These are phyloP conservation scores for Euphorbia pulcherrima DNA, from an alignment of 345 rosid genomes.

Conservation along the genomic window DNA sequence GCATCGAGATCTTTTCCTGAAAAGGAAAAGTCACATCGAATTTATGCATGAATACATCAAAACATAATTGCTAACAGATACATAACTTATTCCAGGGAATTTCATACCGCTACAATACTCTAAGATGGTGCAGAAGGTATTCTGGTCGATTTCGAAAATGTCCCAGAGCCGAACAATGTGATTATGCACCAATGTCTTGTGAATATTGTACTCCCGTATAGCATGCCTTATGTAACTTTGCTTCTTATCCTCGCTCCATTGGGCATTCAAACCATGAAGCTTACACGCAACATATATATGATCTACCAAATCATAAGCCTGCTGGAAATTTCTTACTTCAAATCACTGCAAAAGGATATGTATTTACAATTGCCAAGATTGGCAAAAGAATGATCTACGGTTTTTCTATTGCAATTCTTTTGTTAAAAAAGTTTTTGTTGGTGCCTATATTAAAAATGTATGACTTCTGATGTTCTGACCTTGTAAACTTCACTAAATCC, in stretches of 20 bases:
- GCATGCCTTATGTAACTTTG: slow-evolving; percentile 97
- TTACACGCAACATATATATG: slow-evolving; percentile 97
- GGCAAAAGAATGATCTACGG: slow-evolving; percentile 35
- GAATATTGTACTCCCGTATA: slow-evolving; percentile 89
- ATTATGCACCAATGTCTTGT: slow-evolving; percentile 93
- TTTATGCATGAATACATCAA: background rate
- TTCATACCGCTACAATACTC: slow-evolving; percentile 89
- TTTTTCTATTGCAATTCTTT: slow-evolving; percentile 15
- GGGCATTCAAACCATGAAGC: slow-evolving; percentile 96
- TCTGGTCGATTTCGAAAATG: slow-evolving; percentile 90
- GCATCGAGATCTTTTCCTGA: slow-evolving; percentile 99
- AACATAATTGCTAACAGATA: slow-evolving; percentile 9
- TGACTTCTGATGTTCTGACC: slow-evolving; percentile 54
- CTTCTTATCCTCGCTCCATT: slow-evolving; percentile 99
- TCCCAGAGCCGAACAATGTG: slow-evolving; percentile 99
- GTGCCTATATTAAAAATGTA: slow-evolving; percentile 16
- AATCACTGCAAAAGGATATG: slow-evolving; percentile 52
- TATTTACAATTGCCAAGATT: slow-evolving; percentile 56
- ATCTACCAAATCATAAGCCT: slow-evolving; percentile 97
- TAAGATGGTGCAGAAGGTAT: slow-evolving; percentile 93
- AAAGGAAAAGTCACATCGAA: background rate
- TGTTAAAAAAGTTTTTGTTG: slow-evolving; percentile 11
- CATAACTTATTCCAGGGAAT: slow-evolving; percentile 4
- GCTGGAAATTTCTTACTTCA: slow-evolving; percentile 70
- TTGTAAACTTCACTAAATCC: slow-evolving; percentile 99